These are phyloP conservation scores for Filosporella fistucella DNA, from an alignment of 495 filamentous ascomycete species.

Conservation along the genomic window DNA sequence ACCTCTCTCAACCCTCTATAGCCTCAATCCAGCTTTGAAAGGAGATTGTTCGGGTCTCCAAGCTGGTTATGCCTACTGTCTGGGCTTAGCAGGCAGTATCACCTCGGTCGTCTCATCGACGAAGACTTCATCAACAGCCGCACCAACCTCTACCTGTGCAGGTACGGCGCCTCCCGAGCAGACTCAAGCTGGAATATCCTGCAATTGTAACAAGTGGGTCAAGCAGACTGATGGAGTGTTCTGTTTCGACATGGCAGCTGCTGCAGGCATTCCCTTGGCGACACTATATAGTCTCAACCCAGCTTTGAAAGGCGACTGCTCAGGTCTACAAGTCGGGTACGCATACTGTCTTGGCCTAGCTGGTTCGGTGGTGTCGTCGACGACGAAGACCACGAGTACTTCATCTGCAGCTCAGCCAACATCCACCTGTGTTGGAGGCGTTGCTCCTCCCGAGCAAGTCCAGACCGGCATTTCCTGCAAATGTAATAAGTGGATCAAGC, in stretches of 20 bases:
- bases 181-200: constrained; percentile 35
- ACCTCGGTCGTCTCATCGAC: too few species aligned
- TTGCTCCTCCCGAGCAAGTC: too few species aligned
- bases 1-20: constrained; percentile 24
- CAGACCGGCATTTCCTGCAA: constrained; percentile 33
- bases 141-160: too few species aligned
- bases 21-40: constrained; percentile 28
- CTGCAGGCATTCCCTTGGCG: constrained; percentile 26
- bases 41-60: not conserved
- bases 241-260: constrained; percentile 34
- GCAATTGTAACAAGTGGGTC: constrained; percentile 39
- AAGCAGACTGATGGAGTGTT: constrained; percentile 35
- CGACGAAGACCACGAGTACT: too few species aligned
- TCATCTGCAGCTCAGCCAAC: too few species aligned
- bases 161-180: too few species aligned
- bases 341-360: not conserved
- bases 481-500: constrained; percentile 40
- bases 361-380: too few species aligned
- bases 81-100: too few species aligned
- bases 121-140: too few species aligned
- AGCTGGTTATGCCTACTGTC: not conserved
- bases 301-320: not conserved
- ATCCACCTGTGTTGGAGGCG: too few species aligned
- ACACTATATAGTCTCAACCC: constrained; percentile 33
- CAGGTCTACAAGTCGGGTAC: not conserved